These are phyloP conservation scores for Fraxinus dipetala DNA, from an alignment of 305 asterid genomes.

Conservation along the genomic window DNA sequence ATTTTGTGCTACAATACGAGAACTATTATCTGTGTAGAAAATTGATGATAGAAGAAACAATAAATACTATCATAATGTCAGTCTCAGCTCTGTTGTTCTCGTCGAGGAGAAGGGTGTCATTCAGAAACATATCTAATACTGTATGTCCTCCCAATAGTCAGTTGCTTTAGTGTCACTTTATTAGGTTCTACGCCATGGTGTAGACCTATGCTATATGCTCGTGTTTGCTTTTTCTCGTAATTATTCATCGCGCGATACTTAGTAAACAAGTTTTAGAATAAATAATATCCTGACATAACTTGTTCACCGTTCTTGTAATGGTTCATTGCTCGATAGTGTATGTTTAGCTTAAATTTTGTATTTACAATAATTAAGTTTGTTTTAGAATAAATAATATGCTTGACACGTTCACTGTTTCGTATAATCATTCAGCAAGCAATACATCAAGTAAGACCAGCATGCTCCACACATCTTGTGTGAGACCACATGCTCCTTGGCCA, in stretches of 20 bases:
- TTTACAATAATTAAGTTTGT: background rate
- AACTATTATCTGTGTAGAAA: background rate
- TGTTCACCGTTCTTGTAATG: background rate
- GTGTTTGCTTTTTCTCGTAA: background rate
- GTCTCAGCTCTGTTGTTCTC: background rate
- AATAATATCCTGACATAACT: background rate
- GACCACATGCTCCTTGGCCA: background rate
- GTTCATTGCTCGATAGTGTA: background rate
- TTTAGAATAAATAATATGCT: background rate
- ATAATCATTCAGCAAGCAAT: background rate
- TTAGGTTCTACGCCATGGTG: background rate
- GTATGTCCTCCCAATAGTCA: background rate
- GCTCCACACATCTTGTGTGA: background rate
- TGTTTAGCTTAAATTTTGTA: background rate
- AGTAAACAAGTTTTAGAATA: background rate
- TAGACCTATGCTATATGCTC: background rate
- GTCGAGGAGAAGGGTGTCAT: background rate
- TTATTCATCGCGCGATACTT: background rate
- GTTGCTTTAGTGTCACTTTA: background rate
- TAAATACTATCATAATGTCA: background rate
- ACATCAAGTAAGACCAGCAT: background rate
- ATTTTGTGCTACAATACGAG: background rate
- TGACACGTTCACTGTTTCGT: background rate
- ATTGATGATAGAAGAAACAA: background rate
- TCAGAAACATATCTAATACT: background rate